These are phyloP conservation scores for Helicostylum pulchrum DNA, from an alignment of 192 early-diverging fungal genomes.

Conservation along the genomic window DNA sequence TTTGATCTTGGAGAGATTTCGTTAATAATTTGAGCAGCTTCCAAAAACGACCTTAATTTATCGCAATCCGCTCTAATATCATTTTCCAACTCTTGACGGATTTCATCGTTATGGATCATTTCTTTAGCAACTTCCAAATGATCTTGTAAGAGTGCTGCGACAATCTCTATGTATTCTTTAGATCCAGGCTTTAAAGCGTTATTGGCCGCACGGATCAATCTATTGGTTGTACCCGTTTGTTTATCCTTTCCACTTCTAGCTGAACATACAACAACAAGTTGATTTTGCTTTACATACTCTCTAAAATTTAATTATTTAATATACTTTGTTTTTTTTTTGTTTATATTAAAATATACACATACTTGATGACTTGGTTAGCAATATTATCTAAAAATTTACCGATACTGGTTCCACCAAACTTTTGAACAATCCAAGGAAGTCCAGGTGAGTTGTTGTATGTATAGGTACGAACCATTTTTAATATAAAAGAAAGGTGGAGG, in stretches of 20 bases:
- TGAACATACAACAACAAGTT: constrained; percentile 91
- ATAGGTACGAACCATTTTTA: constrained; percentile 9
- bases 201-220: constrained; percentile 57
- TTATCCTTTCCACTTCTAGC: constrained; percentile 90
- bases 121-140: constrained; percentile 71
- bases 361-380: constrained; percentile 80
- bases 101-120: constrained; percentile 48
- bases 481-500: constrained; percentile 9
- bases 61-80: constrained; percentile 78
- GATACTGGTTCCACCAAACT: constrained; percentile 97
- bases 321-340: too few species aligned
- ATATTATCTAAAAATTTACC: constrained; percentile 80
- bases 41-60: constrained; percentile 79
- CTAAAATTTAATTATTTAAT: constrained; percentile 40
- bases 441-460: constrained; percentile 21
- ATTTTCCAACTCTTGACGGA: constrained; percentile 46
- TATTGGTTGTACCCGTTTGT: constrained; percentile 85
- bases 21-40: constrained; percentile 88
- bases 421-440: constrained; percentile 73
- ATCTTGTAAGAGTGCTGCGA: constrained; percentile 77
- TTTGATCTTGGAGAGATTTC: constrained; percentile 95
- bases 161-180: constrained; percentile 65
- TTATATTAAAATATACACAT: constrained; percentile 22
- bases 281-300: constrained; percentile 66
- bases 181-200: constrained; percentile 74